phyloP scores from a whole-genome alignment of 352 stramenopile species.

The Phytopythium helicoides region DNA sequence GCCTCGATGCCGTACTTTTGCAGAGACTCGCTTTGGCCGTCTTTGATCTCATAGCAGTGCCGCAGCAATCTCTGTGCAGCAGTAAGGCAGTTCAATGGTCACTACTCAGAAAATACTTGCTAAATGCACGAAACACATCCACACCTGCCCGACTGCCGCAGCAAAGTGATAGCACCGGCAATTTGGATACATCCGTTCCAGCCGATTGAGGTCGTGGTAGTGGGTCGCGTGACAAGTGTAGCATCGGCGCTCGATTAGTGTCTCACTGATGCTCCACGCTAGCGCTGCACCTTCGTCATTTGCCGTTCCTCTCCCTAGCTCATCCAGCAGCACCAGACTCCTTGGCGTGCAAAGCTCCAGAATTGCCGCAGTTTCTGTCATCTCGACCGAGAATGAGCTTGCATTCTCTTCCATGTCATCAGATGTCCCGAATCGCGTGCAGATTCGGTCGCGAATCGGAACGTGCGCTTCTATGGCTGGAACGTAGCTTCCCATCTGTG shows the following conservation, averaged over 20 bases:
- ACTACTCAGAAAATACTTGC: no score
- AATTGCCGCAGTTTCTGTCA: constrained; percentile 89
- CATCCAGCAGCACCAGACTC: constrained; percentile 90
- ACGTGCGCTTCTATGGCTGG: constrained; percentile 79
- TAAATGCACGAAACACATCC: no score
- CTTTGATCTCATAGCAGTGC: constrained; percentile 66
- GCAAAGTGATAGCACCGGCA: constrained; percentile 59
- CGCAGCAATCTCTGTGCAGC: constrained; percentile 47
- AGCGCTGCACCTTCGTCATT: constrained; percentile 89
- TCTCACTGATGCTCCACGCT: constrained; percentile 87
- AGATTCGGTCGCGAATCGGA: constrained; percentile 86
- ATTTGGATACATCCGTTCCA: constrained; percentile 62
- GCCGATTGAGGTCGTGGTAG: constrained; percentile 73
- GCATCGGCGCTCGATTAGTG: constrained; percentile 58
- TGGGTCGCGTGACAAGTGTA: constrained; percentile 92
- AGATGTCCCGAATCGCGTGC: constrained; percentile 89
- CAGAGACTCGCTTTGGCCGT: constrained; percentile 26
- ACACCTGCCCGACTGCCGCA: constrained; percentile 4
- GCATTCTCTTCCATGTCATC: constrained; percentile 94
- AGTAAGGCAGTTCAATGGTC: no score
- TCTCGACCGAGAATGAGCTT: constrained; percentile 91
- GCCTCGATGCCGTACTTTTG: constrained; percentile 83
- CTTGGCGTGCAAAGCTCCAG: constrained; percentile 63
- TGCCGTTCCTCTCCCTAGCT: constrained; percentile 88
- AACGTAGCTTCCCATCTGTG: constrained; percentile 91